Base-by-base conservation (phyloP, 805 yeast genomes). In the Lipomyces starkeyi region DNA sequence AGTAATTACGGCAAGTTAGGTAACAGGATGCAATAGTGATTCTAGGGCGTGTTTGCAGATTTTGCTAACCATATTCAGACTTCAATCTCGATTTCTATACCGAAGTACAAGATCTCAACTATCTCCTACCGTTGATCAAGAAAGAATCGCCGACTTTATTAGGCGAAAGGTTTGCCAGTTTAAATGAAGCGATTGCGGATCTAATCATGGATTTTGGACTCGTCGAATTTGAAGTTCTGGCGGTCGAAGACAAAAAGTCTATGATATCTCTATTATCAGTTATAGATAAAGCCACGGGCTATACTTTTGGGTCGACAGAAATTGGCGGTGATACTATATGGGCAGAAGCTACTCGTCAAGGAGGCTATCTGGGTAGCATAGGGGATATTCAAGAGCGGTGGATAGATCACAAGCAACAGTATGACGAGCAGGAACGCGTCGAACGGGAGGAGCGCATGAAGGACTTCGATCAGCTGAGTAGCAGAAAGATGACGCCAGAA, bases 271-370 rank as follows among this genome's bases (percentile, higher is more conserved):
- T 95, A 49, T 83, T 95, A 57, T 83, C 90, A 17, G 82, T 86
- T 1, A 86, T 95, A 9, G 99, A 95, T 76, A 93, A 91, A 76
- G 94, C 98, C 2, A 91, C 89, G 74, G 99, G 99, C 0, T 95
- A 95, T 76, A 85, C 91, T 73, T 92, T 91, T 81, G 99, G 99
- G 0, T 83, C 93, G 0, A 91, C 93, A 37, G 99, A 95, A 73
- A 83, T 94, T 7, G 97, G 98, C 1, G 99, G 98, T n/a, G 99
- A 95, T 76, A 86, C 94, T 0, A 87, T 95, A 1, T 95, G 99
- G 99, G 91, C 93, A n/a, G 97, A 94, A 73, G 97, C 97, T 0
- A 85, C 94, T 0, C 83, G 98, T 71, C 91, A 91, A 76, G 88
- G 93, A 53, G 87, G 91, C 11, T 79, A 78, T 56, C 69, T 78